Base-by-base conservation (phyloP, 1,284 basidiomycete species). In the Macrocybe sp. region DNA sequence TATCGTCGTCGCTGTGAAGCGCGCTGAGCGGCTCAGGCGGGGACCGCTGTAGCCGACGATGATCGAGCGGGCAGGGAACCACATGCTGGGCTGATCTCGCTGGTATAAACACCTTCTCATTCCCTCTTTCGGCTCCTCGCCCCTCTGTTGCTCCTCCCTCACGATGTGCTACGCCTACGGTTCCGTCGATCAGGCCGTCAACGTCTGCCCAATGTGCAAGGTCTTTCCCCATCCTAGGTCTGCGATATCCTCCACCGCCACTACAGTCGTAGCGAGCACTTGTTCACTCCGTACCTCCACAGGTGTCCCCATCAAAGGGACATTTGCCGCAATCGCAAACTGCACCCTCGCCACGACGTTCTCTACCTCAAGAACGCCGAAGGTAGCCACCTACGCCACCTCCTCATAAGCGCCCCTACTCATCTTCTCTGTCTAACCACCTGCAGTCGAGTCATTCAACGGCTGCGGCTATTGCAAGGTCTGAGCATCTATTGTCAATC, bases 391-490 rank as follows among this genome's bases (percentile, higher is more conserved):
- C 54, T 51, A 43, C 30, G 11, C 10, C 30, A 12, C 39, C 39
- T 41, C 11, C n/a, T 8, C 12, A 28, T 10, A 16, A 11, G 39
- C 5, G 11, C 30, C 39, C 11, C 22, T 14, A n/a, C 22, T 16
- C 39, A 37, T 33, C 41, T 30, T 38, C 32, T 45, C 12, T 36
- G 9, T 41, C 37, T 41, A 10, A 28, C 22, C 16, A 41, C 22
- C 16, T 28, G 32, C 64, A 89, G 86, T 89, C 52, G 79, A 83
- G 61, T 79, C 78, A 33, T 90, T 90, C 71, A 89, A 85, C 58
- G 87, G 87, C 37, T 91, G 87, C 64, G 88, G 87, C 12, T 90
- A 78, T 65, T 90, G 87, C 82, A 90, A 89, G 79, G 88, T 88
- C 48, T 34, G 65, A 62, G 34, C 41, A 45, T 54, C 51, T 42